Conservation (phyloP, 2,329 filamentous ascomycete genomes). For the Hypoxylon sp. region DNA sequence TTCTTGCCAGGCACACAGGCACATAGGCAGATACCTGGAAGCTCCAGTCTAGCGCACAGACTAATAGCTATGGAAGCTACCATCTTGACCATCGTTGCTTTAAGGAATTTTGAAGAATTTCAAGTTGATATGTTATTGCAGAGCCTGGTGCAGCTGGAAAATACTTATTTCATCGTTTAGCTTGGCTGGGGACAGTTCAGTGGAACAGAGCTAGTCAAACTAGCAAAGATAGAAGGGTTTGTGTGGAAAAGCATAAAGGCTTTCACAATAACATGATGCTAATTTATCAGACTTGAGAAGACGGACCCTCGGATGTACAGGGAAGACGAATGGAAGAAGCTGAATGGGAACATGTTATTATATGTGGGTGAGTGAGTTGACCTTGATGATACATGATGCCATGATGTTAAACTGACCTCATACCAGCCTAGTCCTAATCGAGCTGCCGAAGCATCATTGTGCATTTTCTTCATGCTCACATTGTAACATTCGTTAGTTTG, state of each 20-base stretch:
- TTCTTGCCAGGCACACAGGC: neutral
- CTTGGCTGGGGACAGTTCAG: neutral
- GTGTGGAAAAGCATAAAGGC: neutral
- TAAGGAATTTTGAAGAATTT: neutral
- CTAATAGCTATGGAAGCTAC: neutral
- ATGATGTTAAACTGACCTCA: constrained; percentile 15
- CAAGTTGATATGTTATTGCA: neutral
- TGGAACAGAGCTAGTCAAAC: neutral
- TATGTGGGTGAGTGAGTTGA: neutral
- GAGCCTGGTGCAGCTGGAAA: neutral
- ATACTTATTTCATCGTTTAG: no score
- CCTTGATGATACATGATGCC: neutral
- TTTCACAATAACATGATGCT: neutral
- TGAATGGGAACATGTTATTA: neutral
- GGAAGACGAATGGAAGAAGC: neutral
- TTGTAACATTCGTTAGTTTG: neutral
- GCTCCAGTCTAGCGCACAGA: neutral
- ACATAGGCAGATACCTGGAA: neutral
- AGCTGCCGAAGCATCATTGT: neutral
- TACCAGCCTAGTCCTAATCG: neutral
- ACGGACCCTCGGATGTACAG: neutral
- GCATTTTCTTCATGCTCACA: neutral
- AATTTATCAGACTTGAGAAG: neutral
- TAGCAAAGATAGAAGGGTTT: neutral
- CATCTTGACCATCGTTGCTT: neutral